Conservation (phyloP, 2,329 filamentous ascomycete species). For the Blumeriella jaapii region DNA sequence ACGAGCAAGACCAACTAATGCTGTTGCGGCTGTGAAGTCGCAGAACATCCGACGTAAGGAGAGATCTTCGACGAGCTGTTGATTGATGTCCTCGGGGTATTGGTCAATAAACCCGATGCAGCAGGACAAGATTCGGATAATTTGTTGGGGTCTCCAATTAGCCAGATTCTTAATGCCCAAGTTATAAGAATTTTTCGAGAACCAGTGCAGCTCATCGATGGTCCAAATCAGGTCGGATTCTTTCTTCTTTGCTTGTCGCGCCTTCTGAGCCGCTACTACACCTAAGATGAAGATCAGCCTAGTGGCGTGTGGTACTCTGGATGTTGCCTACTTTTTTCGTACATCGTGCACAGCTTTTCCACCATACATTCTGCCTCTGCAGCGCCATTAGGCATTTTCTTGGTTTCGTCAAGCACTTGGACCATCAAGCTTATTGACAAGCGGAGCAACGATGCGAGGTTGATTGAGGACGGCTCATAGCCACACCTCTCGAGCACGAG, state of each 20-base stretch:
- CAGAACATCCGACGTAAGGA: slow-evolving; percentile 54
- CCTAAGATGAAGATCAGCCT: slow-evolving; percentile 12
- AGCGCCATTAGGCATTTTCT: not conserved
- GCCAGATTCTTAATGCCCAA: slow-evolving; percentile 52
- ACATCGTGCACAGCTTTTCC: slow-evolving; percentile 42
- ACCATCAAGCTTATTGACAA: slow-evolving; percentile 43
- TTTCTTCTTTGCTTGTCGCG: slow-evolving; percentile 28
- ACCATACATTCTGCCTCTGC: slow-evolving; percentile 13
- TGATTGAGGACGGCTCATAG: slow-evolving; percentile 35
- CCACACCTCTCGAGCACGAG: slow-evolving; percentile 46
- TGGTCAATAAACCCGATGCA: slow-evolving; percentile 41
- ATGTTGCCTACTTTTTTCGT: slow-evolving; percentile 35
- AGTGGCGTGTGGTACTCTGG: not conserved
- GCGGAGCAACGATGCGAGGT: slow-evolving; percentile 53
- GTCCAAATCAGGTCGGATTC: slow-evolving; percentile 36
- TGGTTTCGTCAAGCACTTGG: slow-evolving; percentile 29
- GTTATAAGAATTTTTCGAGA: slow-evolving; percentile 74
- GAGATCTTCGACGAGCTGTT: slow-evolving; percentile 36
- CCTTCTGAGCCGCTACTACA: slow-evolving; percentile 29
- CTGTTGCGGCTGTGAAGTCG: slow-evolving; percentile 51
- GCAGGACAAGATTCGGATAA: slow-evolving; percentile 44
- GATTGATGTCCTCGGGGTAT: slow-evolving; percentile 37
- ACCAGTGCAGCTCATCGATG: slow-evolving; percentile 65
- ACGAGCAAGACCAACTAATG: slow-evolving; percentile 40
- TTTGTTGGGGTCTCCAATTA: slow-evolving; percentile 39